Percentiles rank a stretch among this genome's conserved stretches.
These are phyloP conservation scores for Fusarium pseudocircinatum DNA, from an alignment of 2,329 filamentous ascomycete species.

Conservation along the genomic window DNA sequence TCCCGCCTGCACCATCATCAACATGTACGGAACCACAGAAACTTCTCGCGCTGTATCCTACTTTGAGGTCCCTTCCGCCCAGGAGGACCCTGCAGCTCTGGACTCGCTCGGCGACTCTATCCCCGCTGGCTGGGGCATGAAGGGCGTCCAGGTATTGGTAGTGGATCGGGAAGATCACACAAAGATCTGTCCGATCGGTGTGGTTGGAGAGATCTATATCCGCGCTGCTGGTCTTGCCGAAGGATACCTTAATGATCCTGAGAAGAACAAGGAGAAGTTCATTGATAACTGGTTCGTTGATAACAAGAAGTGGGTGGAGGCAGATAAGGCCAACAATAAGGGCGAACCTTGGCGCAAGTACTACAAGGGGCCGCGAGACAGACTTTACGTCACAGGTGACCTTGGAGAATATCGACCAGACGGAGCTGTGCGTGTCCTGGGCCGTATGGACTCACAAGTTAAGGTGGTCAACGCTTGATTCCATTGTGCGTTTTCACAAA, in stretches of 20 bases:
- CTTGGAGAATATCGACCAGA: conserved; percentile 63
- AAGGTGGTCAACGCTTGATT: background rate
- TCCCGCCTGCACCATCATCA: conserved; percentile 47
- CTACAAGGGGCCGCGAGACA: conserved; percentile 80
- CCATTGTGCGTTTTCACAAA: background rate
- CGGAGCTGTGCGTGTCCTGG: background rate
- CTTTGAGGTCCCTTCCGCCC: conserved; percentile 74
- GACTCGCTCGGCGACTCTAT: conserved; percentile 72
- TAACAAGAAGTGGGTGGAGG: conserved; percentile 71
- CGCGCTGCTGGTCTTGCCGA: conserved; percentile 86
- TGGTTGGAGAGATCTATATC: conserved; percentile 86
- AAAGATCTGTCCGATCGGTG: conserved; percentile 79
- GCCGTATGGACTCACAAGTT: background rate
- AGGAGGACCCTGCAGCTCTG: conserved; percentile 62
- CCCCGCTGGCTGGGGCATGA: conserved; percentile 86
- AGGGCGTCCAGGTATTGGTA: conserved; percentile 87
- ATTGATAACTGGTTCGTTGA: conserved; percentile 88
- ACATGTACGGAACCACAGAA: conserved; percentile 47
- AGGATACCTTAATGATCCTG: conserved; percentile 72
- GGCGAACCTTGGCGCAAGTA: conserved; percentile 69
- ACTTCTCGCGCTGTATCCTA: conserved; percentile 76
- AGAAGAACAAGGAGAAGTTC: conserved; percentile 79
- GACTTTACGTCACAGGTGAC: conserved; percentile 89
- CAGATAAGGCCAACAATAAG: conserved; percentile 58
- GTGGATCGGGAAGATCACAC: conserved; percentile 74